Evolutionary conservation across 805 yeast species (phyloP).

Genomic region (Spathaspora gorwiae): DNA sequence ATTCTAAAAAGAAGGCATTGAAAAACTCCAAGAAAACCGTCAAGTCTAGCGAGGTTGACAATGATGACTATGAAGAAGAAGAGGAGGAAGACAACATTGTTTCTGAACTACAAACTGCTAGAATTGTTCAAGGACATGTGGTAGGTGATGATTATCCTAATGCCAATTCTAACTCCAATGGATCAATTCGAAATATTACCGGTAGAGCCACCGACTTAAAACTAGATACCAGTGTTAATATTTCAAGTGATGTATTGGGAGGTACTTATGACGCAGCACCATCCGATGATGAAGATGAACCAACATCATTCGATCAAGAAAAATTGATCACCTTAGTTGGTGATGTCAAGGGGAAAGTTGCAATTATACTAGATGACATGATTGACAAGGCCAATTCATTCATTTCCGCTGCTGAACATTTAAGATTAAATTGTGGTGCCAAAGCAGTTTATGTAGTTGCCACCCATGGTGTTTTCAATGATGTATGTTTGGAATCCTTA

Average conservation of each 20-base stretch:
- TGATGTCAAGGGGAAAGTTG: slow-evolving; percentile 86
- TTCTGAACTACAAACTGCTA: slow-evolving; percentile 86
- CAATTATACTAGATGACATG: slow-evolving; percentile 94
- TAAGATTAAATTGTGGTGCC: slow-evolving; percentile 95
- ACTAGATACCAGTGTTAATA: slow-evolving; percentile 9
- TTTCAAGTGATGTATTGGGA: slow-evolving; percentile 59
- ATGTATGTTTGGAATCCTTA: slow-evolving; percentile 76
- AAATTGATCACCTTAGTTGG: slow-evolving; percentile 95
- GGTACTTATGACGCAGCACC: slow-evolving; percentile 71
- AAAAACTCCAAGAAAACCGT: slow-evolving; percentile 16
- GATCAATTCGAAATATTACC: neutral
- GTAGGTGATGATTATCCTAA: slow-evolving; percentile 65
- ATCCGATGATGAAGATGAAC: slow-evolving; percentile 86
- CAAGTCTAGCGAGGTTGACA: slow-evolving; percentile 46
- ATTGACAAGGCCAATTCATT: slow-evolving; percentile 92
- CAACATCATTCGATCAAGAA: slow-evolving; percentile 56
- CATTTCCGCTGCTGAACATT: slow-evolving; percentile 97
- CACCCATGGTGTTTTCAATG: slow-evolving; percentile 92
- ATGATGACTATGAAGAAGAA: slow-evolving; percentile 43
- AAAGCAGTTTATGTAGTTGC: slow-evolving; percentile 84
- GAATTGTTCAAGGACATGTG: slow-evolving; percentile 95
- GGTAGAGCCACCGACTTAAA: neutral
- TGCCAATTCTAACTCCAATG: slow-evolving; percentile 7
- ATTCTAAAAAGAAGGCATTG: slow-evolving; percentile 43
- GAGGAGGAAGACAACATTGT: slow-evolving; percentile 67